phyloP scores from a whole-genome alignment of 2,329 filamentous ascomycete species.

The Colletotrichum scovillei region DNA sequence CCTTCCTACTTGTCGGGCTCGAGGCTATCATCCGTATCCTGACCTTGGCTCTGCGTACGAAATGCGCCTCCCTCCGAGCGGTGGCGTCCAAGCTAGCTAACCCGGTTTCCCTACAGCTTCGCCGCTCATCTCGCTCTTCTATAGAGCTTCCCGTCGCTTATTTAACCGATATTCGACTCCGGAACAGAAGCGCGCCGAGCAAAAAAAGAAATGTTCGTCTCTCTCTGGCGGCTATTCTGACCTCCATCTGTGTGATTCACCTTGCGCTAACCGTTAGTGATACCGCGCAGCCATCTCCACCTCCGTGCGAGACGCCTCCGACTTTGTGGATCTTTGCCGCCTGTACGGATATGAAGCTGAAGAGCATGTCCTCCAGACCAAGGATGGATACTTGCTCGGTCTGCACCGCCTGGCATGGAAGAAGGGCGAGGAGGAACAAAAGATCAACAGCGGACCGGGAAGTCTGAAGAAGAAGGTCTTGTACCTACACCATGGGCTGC shows the following conservation, averaged over 20 bases:
- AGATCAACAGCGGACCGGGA: constrained; percentile 78
- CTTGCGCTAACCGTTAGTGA: constrained; percentile 62
- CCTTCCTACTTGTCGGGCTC: constrained; percentile 83
- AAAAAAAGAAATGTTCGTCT: constrained; percentile 71
- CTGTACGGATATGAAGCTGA: constrained; percentile 93
- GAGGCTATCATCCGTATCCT: constrained; percentile 87
- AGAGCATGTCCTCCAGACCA: constrained; percentile 95
- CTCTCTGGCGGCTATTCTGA: background rate
- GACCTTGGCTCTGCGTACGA: constrained; percentile 86
- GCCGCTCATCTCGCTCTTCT: constrained; percentile 84
- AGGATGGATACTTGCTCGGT: constrained; percentile 92
- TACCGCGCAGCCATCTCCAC: constrained; percentile 72
- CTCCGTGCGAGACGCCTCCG: constrained; percentile 86
- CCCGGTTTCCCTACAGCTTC: constrained; percentile 64
- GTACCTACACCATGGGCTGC: constrained; percentile 93
- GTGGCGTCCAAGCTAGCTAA: constrained; percentile 16
- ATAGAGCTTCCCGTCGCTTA: constrained; percentile 81
- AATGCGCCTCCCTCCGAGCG: constrained; percentile 1
- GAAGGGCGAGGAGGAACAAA: constrained; percentile 81
- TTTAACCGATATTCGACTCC: constrained; percentile 84
- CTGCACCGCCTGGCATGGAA: constrained; percentile 88
- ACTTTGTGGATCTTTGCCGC: constrained; percentile 94
- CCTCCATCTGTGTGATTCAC: constrained; percentile 43
- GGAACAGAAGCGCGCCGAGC: constrained; percentile 74
- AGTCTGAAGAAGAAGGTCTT: constrained; percentile 85